Evolutionary conservation across 208 protist species (phyloP), one percentile per base, ranked within the genome.

Genomic region (Phytomonas sp.): DNA sequence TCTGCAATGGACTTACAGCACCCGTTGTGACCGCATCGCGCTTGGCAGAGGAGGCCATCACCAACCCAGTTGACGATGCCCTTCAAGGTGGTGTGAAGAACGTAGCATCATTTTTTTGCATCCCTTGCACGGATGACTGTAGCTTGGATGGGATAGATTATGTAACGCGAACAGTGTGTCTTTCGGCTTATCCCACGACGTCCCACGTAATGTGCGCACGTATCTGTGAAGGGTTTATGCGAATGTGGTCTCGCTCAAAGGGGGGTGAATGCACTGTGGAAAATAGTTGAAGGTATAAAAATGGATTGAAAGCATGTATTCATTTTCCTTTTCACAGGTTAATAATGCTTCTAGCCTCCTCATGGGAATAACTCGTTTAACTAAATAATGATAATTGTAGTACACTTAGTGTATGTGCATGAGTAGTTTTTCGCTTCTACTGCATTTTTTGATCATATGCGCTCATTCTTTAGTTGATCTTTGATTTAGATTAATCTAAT

Each of bases 71-170:
- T 40, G 73, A 81, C 56, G 84, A 96, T 66, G 32, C 60, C 2
- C 71, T 96, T 59, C 91, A 94, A 68, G 91, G 91, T 30, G 91
- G 91, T 29, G 75, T 93, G 42, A 96, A 96, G 77, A 75, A 86
- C 67, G 85, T 94, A 6, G 66, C 69, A 1, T 86, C 79, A 31
- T 94, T 94, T 64, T 94, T 91, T 69, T 86, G 78, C 71, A 82
- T 96, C 78, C 79, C 86, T 33, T 96, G 91, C 81, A 89, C 88
- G 11, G 91, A 96, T 26, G 88, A 96, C 45, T 71, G 76, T 61
- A 79, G 83, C 60, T 60, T 93, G 26, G 84, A 92, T 32, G 90
- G 85, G 0, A 73, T 93, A 11, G 87, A 95, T 69, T 95, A 93
- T 71, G 73, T 93, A 42, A 91, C 90, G 8, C 76, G 83, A 45